A percentile compares a stretch with the other conserved stretches of the same genome.
Evolutionary conservation across 2,329 filamentous ascomycete genomes (phyloP).

Genomic region (Neocatenulostroma microsporum): DNA sequence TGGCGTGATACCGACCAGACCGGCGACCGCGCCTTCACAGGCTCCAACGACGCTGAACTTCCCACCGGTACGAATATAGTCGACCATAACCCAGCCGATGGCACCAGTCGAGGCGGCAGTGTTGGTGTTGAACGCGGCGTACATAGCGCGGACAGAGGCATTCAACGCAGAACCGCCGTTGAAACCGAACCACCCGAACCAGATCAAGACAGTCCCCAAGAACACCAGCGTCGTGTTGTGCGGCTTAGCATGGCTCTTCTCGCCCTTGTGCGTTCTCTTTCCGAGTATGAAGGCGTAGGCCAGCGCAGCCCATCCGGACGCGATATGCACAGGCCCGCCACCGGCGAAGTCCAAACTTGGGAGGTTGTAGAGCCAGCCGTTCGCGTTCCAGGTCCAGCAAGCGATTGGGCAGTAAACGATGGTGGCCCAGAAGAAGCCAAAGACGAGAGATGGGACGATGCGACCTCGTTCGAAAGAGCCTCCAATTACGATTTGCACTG

Average conservation of each 20-base stretch:
- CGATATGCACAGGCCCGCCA: conserved; percentile 94
- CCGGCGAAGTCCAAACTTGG: conserved; percentile 97
- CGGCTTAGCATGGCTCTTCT: conserved; percentile 76
- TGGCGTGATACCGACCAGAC: conserved; percentile 79
- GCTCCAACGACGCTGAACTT: conserved; percentile 95
- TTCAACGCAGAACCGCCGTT: conserved; percentile 94
- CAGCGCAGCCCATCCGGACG: conserved; percentile 82
- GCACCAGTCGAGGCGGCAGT: conserved; percentile 85
- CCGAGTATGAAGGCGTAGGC: conserved; percentile 96
- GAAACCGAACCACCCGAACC: conserved; percentile 99
- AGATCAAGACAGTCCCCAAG: conserved; percentile 87
- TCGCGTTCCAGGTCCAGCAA: conserved; percentile 93
- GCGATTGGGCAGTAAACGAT: conserved; percentile 94
- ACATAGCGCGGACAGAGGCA: conserved; percentile 65
- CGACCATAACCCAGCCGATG: conserved; percentile 89
- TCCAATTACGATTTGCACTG: conserved; percentile 82
- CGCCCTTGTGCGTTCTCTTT: conserved; percentile 54
- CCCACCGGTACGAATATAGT: conserved; percentile 85
- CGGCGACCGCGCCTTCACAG: conserved; percentile 82
- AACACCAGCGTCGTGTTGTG: conserved; percentile 98
- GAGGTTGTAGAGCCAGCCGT: conserved; percentile 91
- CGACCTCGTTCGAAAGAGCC: conserved; percentile 91
- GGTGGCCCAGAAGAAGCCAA: conserved; percentile 93
- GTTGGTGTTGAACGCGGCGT: conserved; percentile 98
- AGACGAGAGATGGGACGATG: conserved; percentile 87